Percentiles rank a stretch among this genome's conserved stretches.
Conservation (phyloP, 2,329 filamentous ascomycete genomes). For the Didymella segeticola region DNA sequence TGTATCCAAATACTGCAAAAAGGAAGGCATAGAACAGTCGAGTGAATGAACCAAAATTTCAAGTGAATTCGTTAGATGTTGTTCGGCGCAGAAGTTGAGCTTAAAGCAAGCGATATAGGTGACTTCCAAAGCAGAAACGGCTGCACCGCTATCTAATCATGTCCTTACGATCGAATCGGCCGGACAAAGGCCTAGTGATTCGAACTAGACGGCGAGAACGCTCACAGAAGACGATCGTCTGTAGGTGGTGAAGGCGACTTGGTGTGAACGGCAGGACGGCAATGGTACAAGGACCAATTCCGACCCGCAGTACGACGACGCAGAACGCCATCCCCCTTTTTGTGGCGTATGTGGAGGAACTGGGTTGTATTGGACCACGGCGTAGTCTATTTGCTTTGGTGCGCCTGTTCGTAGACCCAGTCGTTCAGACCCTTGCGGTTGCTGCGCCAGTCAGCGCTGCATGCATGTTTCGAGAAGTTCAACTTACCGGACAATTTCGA, state of each 20-base stretch:
- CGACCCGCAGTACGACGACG: constrained; percentile 8
- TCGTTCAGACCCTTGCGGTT: constrained; percentile 92
- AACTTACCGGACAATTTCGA: constrained; percentile 73
- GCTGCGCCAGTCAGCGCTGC: constrained; percentile 50
- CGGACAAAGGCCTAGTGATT: constrained; percentile 6
- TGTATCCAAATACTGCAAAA: not conserved
- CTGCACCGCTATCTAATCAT: not conserved
- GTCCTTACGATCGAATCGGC: not conserved
- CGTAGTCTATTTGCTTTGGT: constrained; percentile 49
- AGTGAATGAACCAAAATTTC: not conserved
- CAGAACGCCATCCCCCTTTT: constrained; percentile 3
- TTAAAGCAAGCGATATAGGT: not conserved
- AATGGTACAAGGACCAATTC: constrained; percentile 6
- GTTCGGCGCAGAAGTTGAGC: not conserved
- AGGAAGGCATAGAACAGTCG: not conserved
- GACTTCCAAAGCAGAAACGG: not conserved
- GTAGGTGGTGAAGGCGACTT: not conserved
- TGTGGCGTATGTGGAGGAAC: not conserved
- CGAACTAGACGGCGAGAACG: not conserved
- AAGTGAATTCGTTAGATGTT: constrained; percentile 10
- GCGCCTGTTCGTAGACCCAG: constrained; percentile 90
- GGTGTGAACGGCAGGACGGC: constrained; percentile 3
- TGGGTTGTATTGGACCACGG: not conserved
- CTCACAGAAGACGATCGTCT: not conserved
- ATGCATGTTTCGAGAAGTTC: not conserved